phyloP scores from a whole-genome alignment of 805 yeast species.

The Metschnikowia sp. region DNA sequence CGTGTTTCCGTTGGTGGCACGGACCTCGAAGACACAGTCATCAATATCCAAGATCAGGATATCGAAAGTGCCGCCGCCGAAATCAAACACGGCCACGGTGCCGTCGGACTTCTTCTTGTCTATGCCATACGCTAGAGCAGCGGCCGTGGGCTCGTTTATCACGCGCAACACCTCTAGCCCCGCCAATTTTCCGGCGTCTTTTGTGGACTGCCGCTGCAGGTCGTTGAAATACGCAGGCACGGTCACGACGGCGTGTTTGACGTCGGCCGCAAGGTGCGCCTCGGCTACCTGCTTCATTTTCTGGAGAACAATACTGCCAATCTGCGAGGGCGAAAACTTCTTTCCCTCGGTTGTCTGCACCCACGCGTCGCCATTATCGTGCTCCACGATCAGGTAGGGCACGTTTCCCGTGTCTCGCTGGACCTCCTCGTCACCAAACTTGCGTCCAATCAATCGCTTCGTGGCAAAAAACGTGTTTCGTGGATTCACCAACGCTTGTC shows the following conservation, averaged over 20 bases:
- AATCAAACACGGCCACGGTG: slow-evolving; percentile 60
- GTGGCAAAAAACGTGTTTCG: slow-evolving; percentile 80
- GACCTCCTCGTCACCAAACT: slow-evolving; percentile 64
- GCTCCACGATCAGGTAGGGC: slow-evolving; percentile 61
- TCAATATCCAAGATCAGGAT: slow-evolving; percentile 75
- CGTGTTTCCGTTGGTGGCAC: slow-evolving; percentile 81
- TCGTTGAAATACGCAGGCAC: slow-evolving; percentile 86
- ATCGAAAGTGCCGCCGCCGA: slow-evolving; percentile 87
- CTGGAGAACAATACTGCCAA: slow-evolving; percentile 60
- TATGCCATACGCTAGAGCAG: slow-evolving; percentile 95
- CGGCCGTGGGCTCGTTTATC: slow-evolving; percentile 82
- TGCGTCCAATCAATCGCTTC: slow-evolving; percentile 74
- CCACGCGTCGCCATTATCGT: slow-evolving; percentile 69
- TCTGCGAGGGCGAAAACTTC: slow-evolving; percentile 63
- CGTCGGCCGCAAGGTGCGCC: slow-evolving; percentile 34
- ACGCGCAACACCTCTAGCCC: slow-evolving; percentile 74
- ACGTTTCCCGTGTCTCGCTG: slow-evolving; percentile 61
- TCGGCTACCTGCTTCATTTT: slow-evolving; percentile 69
- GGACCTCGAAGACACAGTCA: slow-evolving; percentile 76
- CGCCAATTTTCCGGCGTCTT: slow-evolving; percentile 71
- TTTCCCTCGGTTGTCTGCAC: slow-evolving; percentile 43
- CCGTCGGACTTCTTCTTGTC: slow-evolving; percentile 54
- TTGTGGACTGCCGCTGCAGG: slow-evolving; percentile 81
- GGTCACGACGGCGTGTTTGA: slow-evolving; percentile 74
- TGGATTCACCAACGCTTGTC: slow-evolving; percentile 75